Base-by-base conservation (phyloP, 2,329 filamentous ascomycete genomes). In the Teratosphaeriaceae sp. region DNA sequence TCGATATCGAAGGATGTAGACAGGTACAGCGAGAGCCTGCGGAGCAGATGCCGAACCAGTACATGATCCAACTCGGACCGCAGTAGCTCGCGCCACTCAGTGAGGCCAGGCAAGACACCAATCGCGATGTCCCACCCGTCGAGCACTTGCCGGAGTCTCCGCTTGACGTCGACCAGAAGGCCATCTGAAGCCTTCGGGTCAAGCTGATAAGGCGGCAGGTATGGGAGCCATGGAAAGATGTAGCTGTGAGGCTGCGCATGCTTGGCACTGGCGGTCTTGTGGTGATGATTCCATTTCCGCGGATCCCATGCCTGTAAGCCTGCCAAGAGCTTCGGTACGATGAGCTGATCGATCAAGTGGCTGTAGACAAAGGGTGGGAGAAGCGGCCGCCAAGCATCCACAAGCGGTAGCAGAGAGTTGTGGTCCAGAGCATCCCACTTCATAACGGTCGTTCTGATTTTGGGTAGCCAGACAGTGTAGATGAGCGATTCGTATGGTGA, bases 151-250 rank as follows among this genome's bases (percentile, higher is more conserved):
- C 76, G 70, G 46, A 83, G 70, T 51, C 81, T 79, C 29, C 75
- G 69, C 53, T 78, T 79, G 7, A 79, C 68, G 31, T 80, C 76
- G 2, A 74, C 70, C 22, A 82, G 65, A 9, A 84, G 66, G 20
- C 78, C 78, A 21, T 70, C 60, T 16, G 68, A 66, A 3, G 51
- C 48, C 52, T 68, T 73, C 12, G 71, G 69, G 51, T 80, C 73
- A 5, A 76, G 75, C 45, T 79, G 76, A 34, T 74, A 68, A 19
- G 75, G 68, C 26, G 74, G 70, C 9, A 96, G 71, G 57, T 89
- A 79, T 46, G 82, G 87, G 29, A 97, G 77, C 90, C 92, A 98
- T 2, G 90, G 88, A 61, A 97, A 96, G 4, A 95, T 72, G 87
- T 88, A 94, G 30, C 77, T 74, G 59, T 84, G 88, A 37, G 82